Evolutionary conservation across 495 filamentous ascomycete species (phyloP).

Genomic region (Choiromyces venosus): DNA sequence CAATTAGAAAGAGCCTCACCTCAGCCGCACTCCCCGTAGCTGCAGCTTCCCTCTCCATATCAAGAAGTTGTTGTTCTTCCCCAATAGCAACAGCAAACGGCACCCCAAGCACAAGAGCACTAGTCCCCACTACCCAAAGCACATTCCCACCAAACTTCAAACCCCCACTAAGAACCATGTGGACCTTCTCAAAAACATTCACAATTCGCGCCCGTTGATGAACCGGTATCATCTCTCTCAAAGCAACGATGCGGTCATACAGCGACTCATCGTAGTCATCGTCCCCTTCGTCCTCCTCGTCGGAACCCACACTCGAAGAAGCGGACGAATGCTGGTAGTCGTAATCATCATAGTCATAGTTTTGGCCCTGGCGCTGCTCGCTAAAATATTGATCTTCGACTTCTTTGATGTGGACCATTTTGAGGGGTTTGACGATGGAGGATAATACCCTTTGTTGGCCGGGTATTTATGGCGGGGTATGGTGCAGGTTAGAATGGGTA

Average conservation of each 20-base stretch:
- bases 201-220: constrained; percentile 65
- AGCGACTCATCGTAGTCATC: constrained; percentile 56
- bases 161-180: constrained; percentile 56
- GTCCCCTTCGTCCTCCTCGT: constrained; percentile 49
- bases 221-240: constrained; percentile 88
- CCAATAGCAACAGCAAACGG: constrained; percentile 87
- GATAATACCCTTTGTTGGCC: background rate
- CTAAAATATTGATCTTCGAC: constrained; percentile 93
- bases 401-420: constrained; percentile 93
- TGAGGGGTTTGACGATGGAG: background rate
- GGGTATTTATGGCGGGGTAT: background rate
- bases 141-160: constrained; percentile 70
- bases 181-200: constrained; percentile 54
- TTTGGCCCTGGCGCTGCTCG: constrained; percentile 59
- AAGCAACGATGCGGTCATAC: constrained; percentile 71
- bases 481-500: background rate
- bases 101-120: constrained; percentile 79
- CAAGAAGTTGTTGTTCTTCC: constrained; percentile 90
- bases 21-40: constrained; percentile 49
- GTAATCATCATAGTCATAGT: constrained; percentile 67
- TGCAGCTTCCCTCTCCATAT: constrained; percentile 95
- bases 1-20: constrained; percentile 1
- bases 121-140: constrained; percentile 81
- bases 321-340: constrained; percentile 86
- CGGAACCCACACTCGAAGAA: constrained; percentile 62